A percentile compares a stretch with the other conserved stretches of the same genome.
Evolutionary conservation across 2,329 filamentous ascomycete genomes (phyloP).

Genomic region (Colletotrichum tropicicola): DNA sequence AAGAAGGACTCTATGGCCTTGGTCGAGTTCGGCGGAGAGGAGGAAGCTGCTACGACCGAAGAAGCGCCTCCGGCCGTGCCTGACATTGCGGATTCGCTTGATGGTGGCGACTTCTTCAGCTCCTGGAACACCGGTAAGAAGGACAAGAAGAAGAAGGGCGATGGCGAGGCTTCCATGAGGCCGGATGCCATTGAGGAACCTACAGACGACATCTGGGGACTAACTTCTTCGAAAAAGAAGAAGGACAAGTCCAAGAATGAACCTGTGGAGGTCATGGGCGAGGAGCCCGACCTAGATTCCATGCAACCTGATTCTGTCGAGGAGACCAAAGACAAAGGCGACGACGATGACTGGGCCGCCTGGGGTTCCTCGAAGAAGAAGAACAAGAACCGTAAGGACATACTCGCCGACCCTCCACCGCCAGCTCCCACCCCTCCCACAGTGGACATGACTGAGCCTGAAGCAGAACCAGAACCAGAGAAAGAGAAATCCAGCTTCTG

Average conservation of each 20-base stretch:
- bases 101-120: conserved; percentile 62
- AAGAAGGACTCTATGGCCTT: conserved; percentile 48
- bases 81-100: conserved; percentile 42
- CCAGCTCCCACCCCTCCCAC: conserved; percentile 58
- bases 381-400: conserved; percentile 48
- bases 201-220: conserved; percentile 49
- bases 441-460: conserved; percentile 53
- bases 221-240: conserved; percentile 53
- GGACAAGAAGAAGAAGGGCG: conserved; percentile 44
- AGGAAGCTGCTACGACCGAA: conserved; percentile 34
- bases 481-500: conserved; percentile 38
- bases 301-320: conserved; percentile 56
- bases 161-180: conserved; percentile 35
- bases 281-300: conserved; percentile 52
- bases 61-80: conserved; percentile 39
- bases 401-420: conserved; percentile 53
- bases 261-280: conserved; percentile 55
- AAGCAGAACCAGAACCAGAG: conserved; percentile 46
- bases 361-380: conserved; percentile 55
- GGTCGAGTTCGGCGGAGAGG: conserved; percentile 43
- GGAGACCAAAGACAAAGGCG: conserved; percentile 53
- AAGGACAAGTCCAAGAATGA: conserved; percentile 61
- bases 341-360: conserved; percentile 51
- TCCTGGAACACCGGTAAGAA: conserved; percentile 66
- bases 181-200: conserved; percentile 54